Conservation (phyloP, 179 eudicot genomes). For the Silene noctiflora region DNA sequence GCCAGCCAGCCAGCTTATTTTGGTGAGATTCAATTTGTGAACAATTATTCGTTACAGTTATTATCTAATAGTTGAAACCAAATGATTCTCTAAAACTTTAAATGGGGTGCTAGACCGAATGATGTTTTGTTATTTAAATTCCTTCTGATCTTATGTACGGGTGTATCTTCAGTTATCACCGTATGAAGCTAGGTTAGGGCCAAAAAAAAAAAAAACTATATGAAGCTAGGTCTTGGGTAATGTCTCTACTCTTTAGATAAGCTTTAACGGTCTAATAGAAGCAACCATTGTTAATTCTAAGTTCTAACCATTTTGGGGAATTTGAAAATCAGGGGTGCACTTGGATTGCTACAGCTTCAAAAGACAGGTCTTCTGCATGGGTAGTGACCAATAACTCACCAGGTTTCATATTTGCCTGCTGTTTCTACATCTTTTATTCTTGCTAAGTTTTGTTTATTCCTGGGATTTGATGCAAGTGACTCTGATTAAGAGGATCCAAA, state of each 20-base stretch:
- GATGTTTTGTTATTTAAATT: neutral
- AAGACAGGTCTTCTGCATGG: slow-evolving; percentile 34
- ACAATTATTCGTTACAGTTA: neutral
- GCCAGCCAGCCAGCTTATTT: neutral
- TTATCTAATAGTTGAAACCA: neutral
- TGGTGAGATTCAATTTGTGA: neutral
- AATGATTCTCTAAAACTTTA: neutral
- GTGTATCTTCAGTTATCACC: too few relatives aligned
- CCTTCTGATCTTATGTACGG: neutral
- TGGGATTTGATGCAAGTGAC: slow-evolving; percentile 30
- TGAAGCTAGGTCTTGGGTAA: neutral
- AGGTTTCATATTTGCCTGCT: slow-evolving; percentile 19
- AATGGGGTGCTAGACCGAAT: neutral
- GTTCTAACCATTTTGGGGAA: neutral
- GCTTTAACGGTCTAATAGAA: neutral
- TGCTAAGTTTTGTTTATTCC: slow-evolving; percentile 1
- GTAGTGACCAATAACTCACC: slow-evolving; percentile 32
- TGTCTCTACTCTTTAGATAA: neutral
- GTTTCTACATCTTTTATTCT: neutral
- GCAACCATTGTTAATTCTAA: neutral
- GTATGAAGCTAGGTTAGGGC: neutral
- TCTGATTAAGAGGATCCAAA: slow-evolving; percentile 24
- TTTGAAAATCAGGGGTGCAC: slow-evolving; percentile 27
- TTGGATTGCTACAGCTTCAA: slow-evolving; percentile 33
- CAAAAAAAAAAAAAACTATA: too few relatives aligned